Evolutionary conservation across 306 rosid species (phyloP), one percentile per base, ranked within the genome.

Genomic region (Vachellia pachyceras): DNA sequence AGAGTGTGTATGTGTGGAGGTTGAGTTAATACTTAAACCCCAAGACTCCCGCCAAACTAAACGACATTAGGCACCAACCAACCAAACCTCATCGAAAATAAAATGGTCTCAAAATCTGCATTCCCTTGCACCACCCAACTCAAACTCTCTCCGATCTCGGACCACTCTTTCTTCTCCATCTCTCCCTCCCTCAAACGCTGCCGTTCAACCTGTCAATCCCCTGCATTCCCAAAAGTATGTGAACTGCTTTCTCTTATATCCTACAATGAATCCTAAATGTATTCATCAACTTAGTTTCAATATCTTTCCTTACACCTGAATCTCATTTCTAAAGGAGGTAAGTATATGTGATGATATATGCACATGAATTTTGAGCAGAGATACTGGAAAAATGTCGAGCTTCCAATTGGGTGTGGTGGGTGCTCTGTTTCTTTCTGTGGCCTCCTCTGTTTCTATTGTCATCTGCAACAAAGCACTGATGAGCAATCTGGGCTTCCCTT

Each of bases 401-500:
- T 87, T 87, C 87, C 98, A 95, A 67, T 46, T 95, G 92, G 96
- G 97, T 10, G 97, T 95, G 4, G 83, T 89, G 57, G 97, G 99
- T 41, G 98, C 98, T 45, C 90, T 95, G 52, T 95, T 92, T 81
- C 98, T 95, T 42, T 95, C 99, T 0, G 99, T 95, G 77, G 97
- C 98, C 50, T 95, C 99, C 44, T 95, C 99, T 9, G 99, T 95
- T 79, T 93, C 98, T 76, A 95, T 95, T 82, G 99, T 95, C 77
- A 95, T 95, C 58, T 95, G 99, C 93, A 95, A 95, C 91, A 95
- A 95, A 86, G 97, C 99, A 69, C 84, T 95, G 90, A 95, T 95
- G 97, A 95, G 99, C 94, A 88, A 91, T 79, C 96, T 95, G 52
- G 99, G 99, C 81, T 95, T 95, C 88, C 99, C 96, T 84, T 94